Conservation (phyloP, 2,329 filamentous ascomycete species). For the Proliferodiscus dingleyae region DNA sequence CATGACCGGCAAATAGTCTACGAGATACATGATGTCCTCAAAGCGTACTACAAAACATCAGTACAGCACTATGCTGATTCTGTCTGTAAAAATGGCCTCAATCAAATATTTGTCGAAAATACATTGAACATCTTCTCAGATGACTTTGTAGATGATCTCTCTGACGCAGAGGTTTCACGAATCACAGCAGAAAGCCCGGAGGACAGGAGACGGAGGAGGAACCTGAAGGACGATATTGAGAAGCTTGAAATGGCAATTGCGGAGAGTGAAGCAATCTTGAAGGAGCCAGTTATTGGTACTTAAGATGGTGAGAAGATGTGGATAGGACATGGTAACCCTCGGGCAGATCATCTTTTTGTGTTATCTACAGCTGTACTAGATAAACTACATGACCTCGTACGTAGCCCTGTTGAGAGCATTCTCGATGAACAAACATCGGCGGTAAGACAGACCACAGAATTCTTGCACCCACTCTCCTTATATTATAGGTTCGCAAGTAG, state of each 20-base stretch:
- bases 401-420: too few species aligned
- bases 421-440: too few species aligned
- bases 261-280: constrained; percentile 2
- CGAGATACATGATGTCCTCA: constrained; percentile 10
- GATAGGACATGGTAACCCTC: too few species aligned
- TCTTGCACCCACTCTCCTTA: too few species aligned
- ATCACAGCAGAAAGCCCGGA: neutral
- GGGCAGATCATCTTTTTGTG: too few species aligned
- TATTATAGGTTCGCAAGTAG: too few species aligned
- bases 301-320: too few species aligned
- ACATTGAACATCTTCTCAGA: constrained; percentile 1
- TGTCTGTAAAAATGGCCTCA: constrained; percentile 1
- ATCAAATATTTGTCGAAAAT: neutral
- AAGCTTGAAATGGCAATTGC: neutral
- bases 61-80: constrained; percentile 1
- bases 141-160: neutral
- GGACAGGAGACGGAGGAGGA: neutral
- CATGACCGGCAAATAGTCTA: constrained; percentile 3
- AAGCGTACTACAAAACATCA: constrained; percentile 12
- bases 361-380: too few species aligned
- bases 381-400: too few species aligned
- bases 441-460: too few species aligned
- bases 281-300: neutral
- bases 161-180: constrained; percentile 1
- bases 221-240: constrained; percentile 3